A percentile compares a stretch with the other conserved stretches of the same genome.
Conservation (phyloP, 1,139 yeast species). For the Suhomyces terraborum region DNA sequence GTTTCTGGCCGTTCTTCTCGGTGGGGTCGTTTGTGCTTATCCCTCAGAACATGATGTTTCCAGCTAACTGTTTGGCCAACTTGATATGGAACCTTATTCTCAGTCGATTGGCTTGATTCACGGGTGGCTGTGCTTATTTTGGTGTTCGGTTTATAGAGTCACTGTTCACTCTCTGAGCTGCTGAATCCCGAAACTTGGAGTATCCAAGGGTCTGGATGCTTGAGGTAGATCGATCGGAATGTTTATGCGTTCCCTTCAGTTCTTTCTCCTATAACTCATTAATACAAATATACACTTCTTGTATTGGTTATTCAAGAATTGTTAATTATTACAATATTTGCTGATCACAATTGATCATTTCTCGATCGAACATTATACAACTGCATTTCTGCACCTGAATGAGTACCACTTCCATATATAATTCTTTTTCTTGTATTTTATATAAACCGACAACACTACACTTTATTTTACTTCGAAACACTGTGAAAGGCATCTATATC, state of each 20-base stretch:
- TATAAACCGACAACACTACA: no score
- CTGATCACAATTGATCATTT: no score
- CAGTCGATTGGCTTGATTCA: constrained; percentile 25
- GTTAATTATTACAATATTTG: no score
- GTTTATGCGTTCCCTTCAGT: not conserved
- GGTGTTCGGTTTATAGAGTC: constrained; percentile 5
- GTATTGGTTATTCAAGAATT: no score
- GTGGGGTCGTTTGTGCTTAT: constrained; percentile 50
- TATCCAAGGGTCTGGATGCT: not conserved
- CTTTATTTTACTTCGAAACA: no score
- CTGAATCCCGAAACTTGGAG: not conserved
- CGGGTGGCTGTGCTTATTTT: not conserved
- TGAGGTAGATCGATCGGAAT: not conserved
- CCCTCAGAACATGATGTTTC: constrained; percentile 53
- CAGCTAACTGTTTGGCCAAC: constrained; percentile 58
- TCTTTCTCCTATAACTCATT: not conserved
- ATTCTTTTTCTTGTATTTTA: no score
- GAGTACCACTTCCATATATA: no score
- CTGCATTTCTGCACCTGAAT: no score
- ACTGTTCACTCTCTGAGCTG: constrained; percentile 1
- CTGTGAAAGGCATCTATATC: no score
- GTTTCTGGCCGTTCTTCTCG: constrained; percentile 63
- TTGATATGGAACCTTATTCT: constrained; percentile 59
- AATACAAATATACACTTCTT: no score
- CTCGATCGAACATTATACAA: no score